Evolutionary conservation across 805 yeast species (phyloP).

Genomic region (Maudiozyma turicensis): DNA sequence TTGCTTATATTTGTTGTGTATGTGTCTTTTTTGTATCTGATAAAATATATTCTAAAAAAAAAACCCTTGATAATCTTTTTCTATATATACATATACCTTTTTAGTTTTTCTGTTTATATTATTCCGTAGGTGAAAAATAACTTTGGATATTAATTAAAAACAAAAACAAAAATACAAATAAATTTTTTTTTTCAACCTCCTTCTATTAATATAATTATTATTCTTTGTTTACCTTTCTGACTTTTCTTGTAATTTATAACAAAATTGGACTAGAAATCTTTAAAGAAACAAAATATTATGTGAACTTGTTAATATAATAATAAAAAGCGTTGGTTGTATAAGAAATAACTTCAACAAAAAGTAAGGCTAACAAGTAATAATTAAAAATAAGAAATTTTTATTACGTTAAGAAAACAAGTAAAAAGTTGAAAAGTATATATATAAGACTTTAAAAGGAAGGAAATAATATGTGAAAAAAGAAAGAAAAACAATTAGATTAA

Average conservation of each 20-base stretch:
- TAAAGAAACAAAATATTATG: no score
- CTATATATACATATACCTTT: no score
- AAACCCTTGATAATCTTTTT: no score
- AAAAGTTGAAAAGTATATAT: not conserved
- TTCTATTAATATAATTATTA: not conserved
- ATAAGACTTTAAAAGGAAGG: not conserved
- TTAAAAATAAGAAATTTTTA: no score
- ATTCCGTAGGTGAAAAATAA: no score
- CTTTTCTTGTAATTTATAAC: no score
- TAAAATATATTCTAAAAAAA: not conserved
- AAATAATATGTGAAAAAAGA: not conserved
- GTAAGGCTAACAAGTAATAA: not conserved
- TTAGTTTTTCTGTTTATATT: no score
- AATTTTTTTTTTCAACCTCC: not conserved
- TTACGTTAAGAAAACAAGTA: no score
- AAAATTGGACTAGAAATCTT: no score
- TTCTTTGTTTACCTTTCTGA: not conserved
- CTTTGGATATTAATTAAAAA: no score
- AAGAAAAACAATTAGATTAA: not conserved
- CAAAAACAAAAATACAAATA: no score
- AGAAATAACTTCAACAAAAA: not conserved
- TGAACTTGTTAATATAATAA: not conserved
- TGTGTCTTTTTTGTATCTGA: not conserved
- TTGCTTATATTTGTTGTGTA: conserved; percentile 7
- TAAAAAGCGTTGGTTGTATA: not conserved